A percentile compares a stretch with the other conserved stretches of the same genome.
These are phyloP conservation scores for Microdochium trichocladiopsis DNA, from an alignment of 2,329 filamentous ascomycete species.

Conservation along the genomic window DNA sequence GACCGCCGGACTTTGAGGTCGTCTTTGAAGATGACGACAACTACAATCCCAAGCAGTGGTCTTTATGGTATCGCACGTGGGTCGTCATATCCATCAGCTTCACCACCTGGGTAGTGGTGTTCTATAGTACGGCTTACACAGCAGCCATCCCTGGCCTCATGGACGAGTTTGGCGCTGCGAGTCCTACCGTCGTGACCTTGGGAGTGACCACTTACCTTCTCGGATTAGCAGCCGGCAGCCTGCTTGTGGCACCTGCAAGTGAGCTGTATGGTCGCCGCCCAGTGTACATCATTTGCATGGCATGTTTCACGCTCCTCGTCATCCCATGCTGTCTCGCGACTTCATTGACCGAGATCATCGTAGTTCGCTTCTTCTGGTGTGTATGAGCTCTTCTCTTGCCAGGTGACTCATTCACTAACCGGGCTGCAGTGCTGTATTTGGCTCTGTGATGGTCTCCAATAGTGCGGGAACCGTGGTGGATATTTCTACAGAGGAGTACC, in stretches of 20 bases:
- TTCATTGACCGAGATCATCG: conserved; percentile 61
- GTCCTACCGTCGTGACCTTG: conserved; percentile 58
- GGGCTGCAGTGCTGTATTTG: conserved; percentile 51
- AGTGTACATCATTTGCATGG: conserved; percentile 63
- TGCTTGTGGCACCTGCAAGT: conserved; percentile 67
- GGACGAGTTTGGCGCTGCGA: conserved; percentile 53
- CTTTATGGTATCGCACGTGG: conserved; percentile 38
- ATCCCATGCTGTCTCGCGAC: conserved; percentile 66
- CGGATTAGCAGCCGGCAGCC: conserved; percentile 63
- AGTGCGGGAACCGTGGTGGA: conserved; percentile 78
- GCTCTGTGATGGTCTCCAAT: conserved; percentile 76
- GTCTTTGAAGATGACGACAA: conserved; percentile 59
- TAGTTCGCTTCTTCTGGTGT: conserved; percentile 66
- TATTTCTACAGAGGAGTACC: conserved; percentile 71
- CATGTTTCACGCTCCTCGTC: conserved; percentile 59
- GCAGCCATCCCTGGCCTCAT: conserved; percentile 63
- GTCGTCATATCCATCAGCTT: conserved; percentile 36
- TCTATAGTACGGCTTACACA: conserved; percentile 77
- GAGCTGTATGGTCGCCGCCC: conserved; percentile 62
- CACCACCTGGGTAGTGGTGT: conserved; percentile 45
- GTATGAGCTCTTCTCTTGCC: conserved; percentile 10
- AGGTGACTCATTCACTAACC: conserved; percentile 16
- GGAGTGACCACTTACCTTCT: conserved; percentile 75
- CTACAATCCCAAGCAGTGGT: conserved; percentile 64
- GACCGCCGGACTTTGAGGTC: conserved; percentile 60